phyloP scores from a whole-genome alignment of 2,329 filamentous ascomycete genomes.

The Ophiocordyceps polyrhachis-furcata region DNA sequence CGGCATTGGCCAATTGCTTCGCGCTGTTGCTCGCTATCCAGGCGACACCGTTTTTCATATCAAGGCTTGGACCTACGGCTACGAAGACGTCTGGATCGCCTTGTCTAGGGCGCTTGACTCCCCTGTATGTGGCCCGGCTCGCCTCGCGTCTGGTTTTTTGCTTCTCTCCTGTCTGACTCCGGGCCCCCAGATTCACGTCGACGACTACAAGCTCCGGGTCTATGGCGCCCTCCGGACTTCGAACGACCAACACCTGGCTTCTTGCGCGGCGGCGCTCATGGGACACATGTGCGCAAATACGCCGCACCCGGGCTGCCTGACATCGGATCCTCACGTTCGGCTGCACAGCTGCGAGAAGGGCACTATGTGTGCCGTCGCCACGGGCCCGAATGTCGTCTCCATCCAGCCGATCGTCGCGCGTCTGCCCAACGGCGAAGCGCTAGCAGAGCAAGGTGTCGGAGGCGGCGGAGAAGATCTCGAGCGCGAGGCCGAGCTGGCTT shows the following conservation, averaged over 20 bases:
- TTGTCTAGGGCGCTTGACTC: conserved; percentile 52
- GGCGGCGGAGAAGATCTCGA: conserved; percentile 27
- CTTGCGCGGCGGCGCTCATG: conserved; percentile 47
- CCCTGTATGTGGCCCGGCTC: conserved; percentile 21
- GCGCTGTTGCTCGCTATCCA: conserved; percentile 50
- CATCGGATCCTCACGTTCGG: conserved; percentile 37
- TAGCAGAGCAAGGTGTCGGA: conserved; percentile 59
- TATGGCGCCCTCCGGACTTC: conserved; percentile 44
- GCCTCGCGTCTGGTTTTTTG: background rate
- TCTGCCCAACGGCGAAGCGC: conserved; percentile 35
- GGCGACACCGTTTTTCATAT: conserved; percentile 64
- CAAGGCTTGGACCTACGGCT: conserved; percentile 74
- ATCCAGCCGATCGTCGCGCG: conserved; percentile 65
- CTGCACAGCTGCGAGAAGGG: conserved; percentile 76
- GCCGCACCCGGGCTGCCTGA: conserved; percentile 52
- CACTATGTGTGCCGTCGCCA: conserved; percentile 33
- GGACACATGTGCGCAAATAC: conserved; percentile 62
- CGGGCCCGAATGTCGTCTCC: conserved; percentile 39
- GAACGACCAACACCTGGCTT: conserved; percentile 23
- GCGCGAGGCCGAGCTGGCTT: conserved; percentile 46
- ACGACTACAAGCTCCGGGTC: conserved; percentile 57
- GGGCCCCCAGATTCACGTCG: conserved; percentile 49
- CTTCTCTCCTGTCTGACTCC: background rate
- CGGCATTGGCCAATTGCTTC: conserved; percentile 55
- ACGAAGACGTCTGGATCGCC: conserved; percentile 82